Percentiles rank a stretch among this genome's conserved stretches.
Conservation (phyloP, 441 rosid genomes). For the Manihot esculenta region DNA sequence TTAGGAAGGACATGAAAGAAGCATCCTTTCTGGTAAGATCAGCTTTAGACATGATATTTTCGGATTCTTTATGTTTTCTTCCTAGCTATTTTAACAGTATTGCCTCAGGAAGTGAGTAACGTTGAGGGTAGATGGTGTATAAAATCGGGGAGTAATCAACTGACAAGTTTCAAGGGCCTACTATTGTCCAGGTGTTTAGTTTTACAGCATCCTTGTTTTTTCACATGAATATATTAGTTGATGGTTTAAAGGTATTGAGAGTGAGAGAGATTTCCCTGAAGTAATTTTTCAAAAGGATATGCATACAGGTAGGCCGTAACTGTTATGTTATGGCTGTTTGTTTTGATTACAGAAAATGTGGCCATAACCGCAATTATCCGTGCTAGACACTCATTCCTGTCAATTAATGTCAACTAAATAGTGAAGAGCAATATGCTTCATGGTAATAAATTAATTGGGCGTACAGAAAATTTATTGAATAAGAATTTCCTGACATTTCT, state of each 20-base stretch:
- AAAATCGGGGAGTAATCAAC: constrained; percentile 54
- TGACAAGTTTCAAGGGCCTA: constrained; percentile 58
- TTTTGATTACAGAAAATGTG: no score
- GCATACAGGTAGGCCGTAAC: no score
- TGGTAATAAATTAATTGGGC: neutral
- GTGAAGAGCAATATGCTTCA: neutral
- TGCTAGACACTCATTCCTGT: neutral
- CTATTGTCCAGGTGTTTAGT: constrained; percentile 66
- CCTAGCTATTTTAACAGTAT: constrained; percentile 21
- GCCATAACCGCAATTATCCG: no score
- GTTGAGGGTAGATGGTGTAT: constrained; percentile 86
- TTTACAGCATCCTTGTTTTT: constrained; percentile 15
- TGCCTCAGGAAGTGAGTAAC: constrained; percentile 56
- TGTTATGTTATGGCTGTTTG: no score
- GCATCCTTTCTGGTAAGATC: constrained; percentile 55
- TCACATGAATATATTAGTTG: neutral
- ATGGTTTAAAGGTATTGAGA: neutral
- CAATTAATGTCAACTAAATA: neutral
- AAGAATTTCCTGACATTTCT: neutral
- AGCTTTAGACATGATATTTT: constrained; percentile 2
- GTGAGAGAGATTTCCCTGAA: neutral
- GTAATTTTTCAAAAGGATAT: no score
- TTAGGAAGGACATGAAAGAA: constrained; percentile 56
- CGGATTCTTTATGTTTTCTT: constrained; percentile 19
- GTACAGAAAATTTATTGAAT: neutral